A percentile compares a stretch with the other conserved stretches of the same genome.
Evolutionary conservation across 2,329 filamentous ascomycete genomes (phyloP).

Genomic region (Colletotrichum paranaense): DNA sequence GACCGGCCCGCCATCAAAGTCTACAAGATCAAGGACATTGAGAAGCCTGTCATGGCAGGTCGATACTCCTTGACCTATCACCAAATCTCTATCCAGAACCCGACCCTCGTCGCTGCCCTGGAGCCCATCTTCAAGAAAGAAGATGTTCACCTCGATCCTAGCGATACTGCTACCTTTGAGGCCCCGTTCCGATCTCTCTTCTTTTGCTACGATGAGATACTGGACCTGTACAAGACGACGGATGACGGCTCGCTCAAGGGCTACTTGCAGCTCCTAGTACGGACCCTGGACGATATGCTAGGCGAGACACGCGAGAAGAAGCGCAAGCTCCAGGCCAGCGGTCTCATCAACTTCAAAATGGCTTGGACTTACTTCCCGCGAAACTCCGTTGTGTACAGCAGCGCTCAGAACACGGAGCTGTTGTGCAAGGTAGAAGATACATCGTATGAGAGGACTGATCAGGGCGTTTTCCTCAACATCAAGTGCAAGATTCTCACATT

Average conservation of each 20-base stretch:
- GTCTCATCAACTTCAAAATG: constrained; percentile 53
- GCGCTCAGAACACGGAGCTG: constrained; percentile 52
- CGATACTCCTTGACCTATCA: constrained; percentile 52
- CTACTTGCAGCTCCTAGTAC: constrained; percentile 53
- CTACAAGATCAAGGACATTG: constrained; percentile 57
- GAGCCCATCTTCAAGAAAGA: constrained; percentile 56
- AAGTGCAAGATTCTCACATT: constrained; percentile 50
- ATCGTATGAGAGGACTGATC: constrained; percentile 39
- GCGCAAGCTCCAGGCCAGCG: constrained; percentile 47
- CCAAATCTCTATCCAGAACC: constrained; percentile 56
- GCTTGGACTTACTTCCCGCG: constrained; percentile 59
- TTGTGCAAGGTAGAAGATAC: constrained; percentile 52
- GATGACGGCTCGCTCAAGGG: constrained; percentile 44
- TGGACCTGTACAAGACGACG: constrained; percentile 44
- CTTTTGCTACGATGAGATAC: constrained; percentile 57
- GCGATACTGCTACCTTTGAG: constrained; percentile 49
- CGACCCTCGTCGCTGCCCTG: constrained; percentile 52
- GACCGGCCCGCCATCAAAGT: constrained; percentile 56
- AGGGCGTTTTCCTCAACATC: constrained; percentile 40
- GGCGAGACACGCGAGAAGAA: constrained; percentile 50
- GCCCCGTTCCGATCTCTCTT: constrained; percentile 55
- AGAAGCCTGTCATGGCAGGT: constrained; percentile 52
- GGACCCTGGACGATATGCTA: constrained; percentile 56
- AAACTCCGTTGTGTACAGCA: constrained; percentile 51
- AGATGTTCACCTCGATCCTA: constrained; percentile 50